phyloP scores from a whole-genome alignment of 345 rosid genomes.

The Salix caprea region DNA sequence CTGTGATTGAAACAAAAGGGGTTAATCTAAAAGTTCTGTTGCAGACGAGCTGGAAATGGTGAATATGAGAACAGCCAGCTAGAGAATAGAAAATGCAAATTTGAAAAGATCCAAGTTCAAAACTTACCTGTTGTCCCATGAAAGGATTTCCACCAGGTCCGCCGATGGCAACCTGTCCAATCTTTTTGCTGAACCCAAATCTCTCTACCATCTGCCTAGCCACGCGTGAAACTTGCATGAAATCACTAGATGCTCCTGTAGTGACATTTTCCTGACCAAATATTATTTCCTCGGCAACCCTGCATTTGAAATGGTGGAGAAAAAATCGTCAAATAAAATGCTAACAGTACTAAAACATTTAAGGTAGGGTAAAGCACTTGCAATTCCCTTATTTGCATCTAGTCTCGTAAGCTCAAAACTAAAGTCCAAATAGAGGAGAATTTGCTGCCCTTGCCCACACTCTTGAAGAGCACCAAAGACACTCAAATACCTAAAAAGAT shows the following conservation, averaged over 20 bases:
- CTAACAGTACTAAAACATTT: not conserved
- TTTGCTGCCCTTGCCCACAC: not conserved
- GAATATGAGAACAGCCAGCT: not conserved
- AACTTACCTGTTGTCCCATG: constrained; percentile 67
- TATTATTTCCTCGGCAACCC: constrained; percentile 96
- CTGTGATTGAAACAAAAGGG: constrained; percentile 29
- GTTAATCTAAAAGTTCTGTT: not conserved
- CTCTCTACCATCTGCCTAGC: constrained; percentile 99
- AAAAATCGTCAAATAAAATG: not conserved
- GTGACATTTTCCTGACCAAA: constrained; percentile 90
- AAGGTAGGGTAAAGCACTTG: not conserved
- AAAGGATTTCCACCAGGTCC: constrained; percentile 97
- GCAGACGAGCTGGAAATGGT: not conserved
- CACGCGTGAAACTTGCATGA: constrained; percentile 97
- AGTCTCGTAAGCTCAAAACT: not conserved
- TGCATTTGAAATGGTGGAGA: constrained; percentile 15
- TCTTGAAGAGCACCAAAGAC: not conserved
- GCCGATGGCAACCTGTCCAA: constrained; percentile 92
- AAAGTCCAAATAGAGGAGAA: not conserved
- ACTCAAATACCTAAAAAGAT: not conserved
- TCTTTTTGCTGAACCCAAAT: constrained; percentile 94
- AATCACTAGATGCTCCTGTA: constrained; percentile 96
- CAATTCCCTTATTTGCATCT: not conserved
- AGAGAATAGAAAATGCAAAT: not conserved
- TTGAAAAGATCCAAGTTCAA: not conserved